Evolutionary conservation across 106 monocot genomes (phyloP).

Genomic region (Vanilla planifolia): DNA sequence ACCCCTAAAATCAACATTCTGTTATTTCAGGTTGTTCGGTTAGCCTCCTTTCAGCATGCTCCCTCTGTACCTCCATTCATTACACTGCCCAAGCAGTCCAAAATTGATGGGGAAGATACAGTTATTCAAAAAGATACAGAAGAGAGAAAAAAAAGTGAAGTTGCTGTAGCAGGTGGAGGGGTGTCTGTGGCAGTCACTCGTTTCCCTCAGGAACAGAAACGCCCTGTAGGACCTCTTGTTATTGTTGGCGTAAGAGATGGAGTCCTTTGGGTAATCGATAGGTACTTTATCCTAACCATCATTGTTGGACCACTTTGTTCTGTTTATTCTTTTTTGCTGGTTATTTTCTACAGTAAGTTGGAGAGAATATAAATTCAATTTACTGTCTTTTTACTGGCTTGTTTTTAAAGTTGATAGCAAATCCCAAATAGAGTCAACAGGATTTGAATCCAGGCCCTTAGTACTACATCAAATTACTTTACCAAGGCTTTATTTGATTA

Average conservation of each 20-base stretch:
- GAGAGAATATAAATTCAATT: too few species aligned
- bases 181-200: constrained; percentile 93
- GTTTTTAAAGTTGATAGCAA: too few species aligned
- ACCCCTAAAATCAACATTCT: neutral
- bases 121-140: constrained; percentile 44
- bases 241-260: constrained; percentile 96
- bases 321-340: too few species aligned
- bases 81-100: constrained; percentile 77
- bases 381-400: too few species aligned
- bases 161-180: constrained; percentile 97
- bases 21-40: constrained; percentile 68
- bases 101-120: constrained; percentile 63
- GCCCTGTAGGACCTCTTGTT: constrained; percentile 88
- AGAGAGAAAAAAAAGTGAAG: constrained; percentile 75
- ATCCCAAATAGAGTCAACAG: too few species aligned
- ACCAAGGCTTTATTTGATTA: too few species aligned
- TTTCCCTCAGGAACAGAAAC: constrained; percentile 93
- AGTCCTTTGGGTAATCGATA: constrained; percentile 96
- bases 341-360: too few species aligned
- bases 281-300: constrained; percentile 29
- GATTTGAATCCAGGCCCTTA: too few species aligned
- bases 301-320: neutral
- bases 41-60: constrained; percentile 97
- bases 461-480: too few species aligned
- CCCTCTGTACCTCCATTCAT: constrained; percentile 97